Evolutionary conservation across 495 filamentous ascomycete species (phyloP), one percentile per base, ranked within the genome.

Genomic region (Hypoxylon trugodes): DNA sequence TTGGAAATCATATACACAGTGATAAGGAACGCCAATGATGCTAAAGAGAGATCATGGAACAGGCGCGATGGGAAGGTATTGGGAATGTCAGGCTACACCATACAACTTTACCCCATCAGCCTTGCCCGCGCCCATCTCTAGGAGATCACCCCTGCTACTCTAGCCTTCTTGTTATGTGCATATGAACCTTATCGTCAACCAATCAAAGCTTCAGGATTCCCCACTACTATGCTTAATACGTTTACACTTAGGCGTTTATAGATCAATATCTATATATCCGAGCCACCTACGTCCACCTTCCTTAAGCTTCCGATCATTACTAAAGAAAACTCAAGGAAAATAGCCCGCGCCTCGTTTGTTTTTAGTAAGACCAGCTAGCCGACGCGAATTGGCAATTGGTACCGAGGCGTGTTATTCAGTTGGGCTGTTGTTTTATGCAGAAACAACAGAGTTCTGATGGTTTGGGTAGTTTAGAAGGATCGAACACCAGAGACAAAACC

Each of bases 41-140:
- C 25, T 15, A 37, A 33, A 55, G 65, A 30, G 55, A 46, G 38
- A 40, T 45, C 30, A 32, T n/a, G 47, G 48, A 25, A 62, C 13
- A 26, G n/a, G 53, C 28, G 35, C 30, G 60, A 50, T 56, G 63
- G 49, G 13, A 51, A 61, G 47, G n/a, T n/a, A 64, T 61, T 67
- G 56, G 63, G 63, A 55, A 61, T 53, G 54, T 72, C 66, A 70
- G 67, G 69, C 65, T 4, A 30, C n/a, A n/a, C n/a, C n/a, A n/a
- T n/a, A n/a, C n/a, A n/a, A n/a, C n/a, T n/a, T n/a, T n/a, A n/a
- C n/a, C n/a, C n/a, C n/a, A 30, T 30, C 28, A 30, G 28, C 28
- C 28, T 30, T 30, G 28, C 28, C 45, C 68, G 55, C 59, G 50
- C 26, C 55, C 70, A 51, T 68, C 55, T 55, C 40, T 56, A 55